Evolutionary conservation across 2,329 filamentous ascomycete genomes (phyloP).

Genomic region (Cephalotrichum gorgonifer): DNA sequence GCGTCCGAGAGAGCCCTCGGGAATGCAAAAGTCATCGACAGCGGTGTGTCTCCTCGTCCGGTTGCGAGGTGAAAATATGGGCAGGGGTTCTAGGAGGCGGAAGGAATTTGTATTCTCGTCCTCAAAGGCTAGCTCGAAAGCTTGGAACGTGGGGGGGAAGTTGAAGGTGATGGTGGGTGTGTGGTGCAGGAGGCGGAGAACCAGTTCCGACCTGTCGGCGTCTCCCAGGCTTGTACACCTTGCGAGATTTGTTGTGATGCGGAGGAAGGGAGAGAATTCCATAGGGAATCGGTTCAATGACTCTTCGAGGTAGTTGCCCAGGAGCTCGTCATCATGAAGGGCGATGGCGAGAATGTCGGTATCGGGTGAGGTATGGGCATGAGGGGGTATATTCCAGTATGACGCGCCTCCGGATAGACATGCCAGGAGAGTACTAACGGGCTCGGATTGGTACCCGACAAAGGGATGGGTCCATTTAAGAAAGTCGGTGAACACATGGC

Average conservation of each 20-base stretch:
- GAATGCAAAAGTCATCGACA: constrained; percentile 49
- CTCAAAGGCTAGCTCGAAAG: constrained; percentile 70
- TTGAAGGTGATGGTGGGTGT: constrained; percentile 69
- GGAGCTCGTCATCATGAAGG: constrained; percentile 43
- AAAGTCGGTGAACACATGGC: constrained; percentile 57
- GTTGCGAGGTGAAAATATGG: constrained; percentile 40
- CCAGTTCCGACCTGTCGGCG: constrained; percentile 15
- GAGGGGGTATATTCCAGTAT: constrained; percentile 43
- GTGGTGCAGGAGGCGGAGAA: constrained; percentile 55
- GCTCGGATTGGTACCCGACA: constrained; percentile 62
- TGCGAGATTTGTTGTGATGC: constrained; percentile 23
- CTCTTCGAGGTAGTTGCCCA: constrained; percentile 19
- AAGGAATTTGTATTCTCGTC: constrained; percentile 80
- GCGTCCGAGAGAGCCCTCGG: constrained; percentile 54
- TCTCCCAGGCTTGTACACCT: constrained; percentile 13
- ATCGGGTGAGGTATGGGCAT: constrained; percentile 10
- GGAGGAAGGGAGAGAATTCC: constrained; percentile 25
- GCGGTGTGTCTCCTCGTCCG: constrained; percentile 14
- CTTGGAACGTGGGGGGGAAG: constrained; percentile 60
- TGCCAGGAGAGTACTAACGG: constrained; percentile 55
- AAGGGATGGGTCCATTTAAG: constrained; percentile 56
- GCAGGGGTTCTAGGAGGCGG: constrained; percentile 51
- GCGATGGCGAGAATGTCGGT: constrained; percentile 28
- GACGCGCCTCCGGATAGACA: constrained; percentile 44
- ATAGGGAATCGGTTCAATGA: constrained; percentile 17